Percentiles rank a stretch among this genome's conserved stretches.
Evolutionary conservation across 2,329 filamentous ascomycete species (phyloP).

Genomic region (Xylaria arbuscula): DNA sequence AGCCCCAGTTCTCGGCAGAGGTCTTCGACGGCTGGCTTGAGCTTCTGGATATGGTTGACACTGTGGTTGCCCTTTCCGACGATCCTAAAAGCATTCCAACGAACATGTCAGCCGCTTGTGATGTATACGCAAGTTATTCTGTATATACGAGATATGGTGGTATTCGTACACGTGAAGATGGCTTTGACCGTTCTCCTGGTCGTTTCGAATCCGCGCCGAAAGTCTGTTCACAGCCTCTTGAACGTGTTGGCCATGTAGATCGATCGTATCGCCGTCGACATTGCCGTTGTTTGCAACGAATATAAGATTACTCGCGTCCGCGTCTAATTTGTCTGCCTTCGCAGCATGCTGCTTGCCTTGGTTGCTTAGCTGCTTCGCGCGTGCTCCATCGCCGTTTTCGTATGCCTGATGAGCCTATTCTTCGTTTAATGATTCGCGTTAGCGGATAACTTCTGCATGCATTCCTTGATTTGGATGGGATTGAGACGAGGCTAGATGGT

Average conservation of each 20-base stretch:
- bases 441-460: too few species aligned
- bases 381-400: slow-evolving; percentile 81
- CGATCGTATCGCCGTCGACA: slow-evolving; percentile 76
- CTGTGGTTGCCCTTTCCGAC: slow-evolving; percentile 96
- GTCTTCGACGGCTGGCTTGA: slow-evolving; percentile 93
- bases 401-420: slow-evolving; percentile 80
- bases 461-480: too few species aligned
- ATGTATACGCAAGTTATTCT: too few species aligned
- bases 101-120: too few species aligned
- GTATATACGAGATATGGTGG: too few species aligned
- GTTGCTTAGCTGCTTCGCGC: slow-evolving; percentile 82
- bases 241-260: slow-evolving; percentile 93
- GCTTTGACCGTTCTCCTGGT: slow-evolving; percentile 76
- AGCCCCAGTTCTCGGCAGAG: slow-evolving; percentile 86
- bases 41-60: slow-evolving; percentile 83
- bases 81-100: too few species aligned
- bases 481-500: too few species aligned
- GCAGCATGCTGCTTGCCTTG: slow-evolving; percentile 83
- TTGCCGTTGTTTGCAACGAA: slow-evolving; percentile 89
- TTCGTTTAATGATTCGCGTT: too few species aligned
- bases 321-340: slow-evolving; percentile 89
- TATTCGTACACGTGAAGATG: slow-evolving; percentile 84
- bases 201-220: slow-evolving; percentile 84
- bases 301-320: slow-evolving; percentile 91
- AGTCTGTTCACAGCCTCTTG: slow-evolving; percentile 94